These are phyloP conservation scores for Scenedesmus sp. DNA, from an alignment of 163 green algal genomes.

Conservation along the genomic window DNA sequence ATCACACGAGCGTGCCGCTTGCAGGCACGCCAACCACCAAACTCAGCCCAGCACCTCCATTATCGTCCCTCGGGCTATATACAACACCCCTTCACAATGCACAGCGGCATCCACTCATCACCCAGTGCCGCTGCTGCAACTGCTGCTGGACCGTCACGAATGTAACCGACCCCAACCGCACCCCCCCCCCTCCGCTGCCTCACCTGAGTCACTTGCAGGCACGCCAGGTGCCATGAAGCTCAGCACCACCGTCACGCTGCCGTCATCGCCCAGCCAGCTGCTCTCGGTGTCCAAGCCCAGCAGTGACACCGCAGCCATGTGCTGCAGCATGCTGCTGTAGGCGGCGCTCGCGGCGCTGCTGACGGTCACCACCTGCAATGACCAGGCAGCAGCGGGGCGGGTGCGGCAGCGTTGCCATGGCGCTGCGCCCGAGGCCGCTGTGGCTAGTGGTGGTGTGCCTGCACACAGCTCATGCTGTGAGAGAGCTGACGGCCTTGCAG, in stretches of 20 bases:
- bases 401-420: not conserved
- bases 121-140: not conserved
- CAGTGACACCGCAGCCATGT: not conserved
- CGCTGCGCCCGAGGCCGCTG: no score
- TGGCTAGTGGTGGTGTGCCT: no score
- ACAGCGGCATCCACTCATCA: no score
- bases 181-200: not conserved
- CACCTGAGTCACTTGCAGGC: not conserved
- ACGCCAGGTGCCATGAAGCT: not conserved
- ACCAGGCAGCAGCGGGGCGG: not conserved
- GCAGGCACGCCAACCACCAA: not conserved
- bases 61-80: not conserved
- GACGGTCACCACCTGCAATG: not conserved
- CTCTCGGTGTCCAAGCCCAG: slow-evolving; percentile 27
- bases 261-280: not conserved
- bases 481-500: no score
- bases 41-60: no score
- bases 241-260: not conserved
- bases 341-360: not conserved
- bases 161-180: not conserved
- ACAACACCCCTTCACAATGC: no score
- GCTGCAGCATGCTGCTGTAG: slow-evolving; percentile 25
- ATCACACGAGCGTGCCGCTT: no score
- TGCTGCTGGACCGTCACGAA: not conserved
- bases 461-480: no score